Evolutionary conservation across 2,329 filamentous ascomycete species (phyloP).

Genomic region (Camillea tinctor): DNA sequence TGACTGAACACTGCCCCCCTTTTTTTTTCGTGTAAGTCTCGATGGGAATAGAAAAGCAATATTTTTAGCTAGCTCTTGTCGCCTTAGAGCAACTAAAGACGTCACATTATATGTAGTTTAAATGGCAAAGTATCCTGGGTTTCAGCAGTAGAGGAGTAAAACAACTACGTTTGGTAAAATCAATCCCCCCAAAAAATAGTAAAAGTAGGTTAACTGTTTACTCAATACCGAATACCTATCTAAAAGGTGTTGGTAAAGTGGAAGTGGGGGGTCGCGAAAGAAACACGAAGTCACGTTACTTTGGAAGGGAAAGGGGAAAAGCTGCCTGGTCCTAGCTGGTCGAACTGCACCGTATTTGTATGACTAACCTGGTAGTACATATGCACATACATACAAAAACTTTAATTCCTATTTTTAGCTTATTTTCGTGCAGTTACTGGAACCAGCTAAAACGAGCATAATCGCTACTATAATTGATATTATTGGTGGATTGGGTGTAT

Average conservation of each 20-base stretch:
- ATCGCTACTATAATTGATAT: background rate
- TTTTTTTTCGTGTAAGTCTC: background rate
- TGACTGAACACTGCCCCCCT: background rate
- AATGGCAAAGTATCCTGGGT: too few species aligned
- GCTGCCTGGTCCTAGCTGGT: background rate
- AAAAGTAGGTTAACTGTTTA: background rate
- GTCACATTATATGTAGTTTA: too few species aligned
- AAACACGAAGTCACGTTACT: constrained; percentile 15
- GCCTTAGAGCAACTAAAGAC: too few species aligned
- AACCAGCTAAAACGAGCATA: background rate
- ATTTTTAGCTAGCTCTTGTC: background rate
- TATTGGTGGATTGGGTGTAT: too few species aligned
- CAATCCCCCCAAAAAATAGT: too few species aligned
- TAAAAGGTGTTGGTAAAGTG: background rate
- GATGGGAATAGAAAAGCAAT: background rate
- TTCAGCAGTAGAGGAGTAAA: too few species aligned
- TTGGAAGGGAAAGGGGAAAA: background rate
- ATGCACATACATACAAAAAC: background rate
- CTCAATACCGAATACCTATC: background rate
- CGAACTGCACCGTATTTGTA: background rate
- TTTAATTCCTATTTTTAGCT: background rate
- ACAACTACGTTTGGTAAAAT: too few species aligned
- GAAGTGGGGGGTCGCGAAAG: constrained; percentile 10
- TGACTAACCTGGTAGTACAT: background rate
- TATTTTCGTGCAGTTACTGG: background rate